Conservation (phyloP, 192 early-diverging fungal species). For the Coemansia sp. region DNA sequence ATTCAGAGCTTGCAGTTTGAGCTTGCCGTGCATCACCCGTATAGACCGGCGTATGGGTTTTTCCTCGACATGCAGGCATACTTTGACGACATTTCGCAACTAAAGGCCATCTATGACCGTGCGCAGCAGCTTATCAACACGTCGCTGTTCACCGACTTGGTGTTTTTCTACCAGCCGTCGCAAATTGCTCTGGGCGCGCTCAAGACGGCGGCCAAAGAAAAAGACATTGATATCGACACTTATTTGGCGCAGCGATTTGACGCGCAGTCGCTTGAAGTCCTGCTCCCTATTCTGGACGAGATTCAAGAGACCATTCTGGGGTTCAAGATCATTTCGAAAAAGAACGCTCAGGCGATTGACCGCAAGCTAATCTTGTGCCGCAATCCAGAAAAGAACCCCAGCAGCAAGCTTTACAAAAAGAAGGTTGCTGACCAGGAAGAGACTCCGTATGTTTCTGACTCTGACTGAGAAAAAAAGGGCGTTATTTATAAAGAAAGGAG, state of each 20-base stretch:
- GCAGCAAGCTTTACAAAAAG: slow-evolving; percentile 59
- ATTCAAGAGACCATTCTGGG: slow-evolving; percentile 52
- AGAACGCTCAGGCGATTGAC: slow-evolving; percentile 62
- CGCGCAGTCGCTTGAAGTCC: slow-evolving; percentile 36
- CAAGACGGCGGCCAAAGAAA: slow-evolving; percentile 58
- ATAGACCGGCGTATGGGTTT: slow-evolving; percentile 65
- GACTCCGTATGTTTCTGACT: slow-evolving; percentile 44
- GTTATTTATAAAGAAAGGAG: too few species aligned
- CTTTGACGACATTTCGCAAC: slow-evolving; percentile 18
- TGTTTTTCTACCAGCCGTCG: slow-evolving; percentile 71
- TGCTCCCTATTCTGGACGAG: slow-evolving; percentile 54
- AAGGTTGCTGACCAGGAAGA: slow-evolving; percentile 29
- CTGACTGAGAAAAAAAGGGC: slow-evolving; percentile 31
- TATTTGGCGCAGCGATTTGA: slow-evolving; percentile 52
- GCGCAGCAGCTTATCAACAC: slow-evolving; percentile 56
- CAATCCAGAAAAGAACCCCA: slow-evolving; percentile 75
- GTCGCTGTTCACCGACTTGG: slow-evolving; percentile 69
- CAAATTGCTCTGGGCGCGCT: slow-evolving; percentile 72
- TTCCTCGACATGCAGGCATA: slow-evolving; percentile 69
- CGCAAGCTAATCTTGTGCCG: slow-evolving; percentile 61
- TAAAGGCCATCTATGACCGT: slow-evolving; percentile 55
- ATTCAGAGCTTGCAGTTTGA: slow-evolving; percentile 75
- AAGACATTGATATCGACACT: slow-evolving; percentile 56
- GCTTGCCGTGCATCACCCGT: slow-evolving; percentile 71
- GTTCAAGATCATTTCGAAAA: slow-evolving; percentile 37